A percentile compares a stretch with the other conserved stretches of the same genome.
Conservation (phyloP, 257 asterid genomes). For the Craterostigma plantagineum region DNA sequence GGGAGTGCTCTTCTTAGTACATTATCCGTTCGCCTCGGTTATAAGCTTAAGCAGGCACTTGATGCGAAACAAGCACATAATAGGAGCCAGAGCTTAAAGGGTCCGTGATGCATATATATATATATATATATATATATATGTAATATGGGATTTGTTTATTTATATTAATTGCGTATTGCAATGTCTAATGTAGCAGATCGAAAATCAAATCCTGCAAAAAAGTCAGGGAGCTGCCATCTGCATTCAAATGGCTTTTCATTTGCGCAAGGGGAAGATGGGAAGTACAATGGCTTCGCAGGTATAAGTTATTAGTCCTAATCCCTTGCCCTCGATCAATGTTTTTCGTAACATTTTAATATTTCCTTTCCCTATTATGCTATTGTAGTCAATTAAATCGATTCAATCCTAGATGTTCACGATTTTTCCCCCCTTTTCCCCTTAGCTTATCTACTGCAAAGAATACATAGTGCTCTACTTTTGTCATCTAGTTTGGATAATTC, state of each 20-base stretch:
- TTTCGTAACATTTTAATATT: no score
- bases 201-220: constrained; percentile 23
- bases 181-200: constrained; percentile 32
- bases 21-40: constrained; percentile 61
- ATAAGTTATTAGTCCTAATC: constrained; percentile 2
- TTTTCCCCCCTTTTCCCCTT: no score
- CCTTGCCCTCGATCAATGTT: no score
- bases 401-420: no score
- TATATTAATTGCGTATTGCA: constrained; percentile 6
- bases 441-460: no score
- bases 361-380: no score
- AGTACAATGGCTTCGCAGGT: constrained; percentile 43
- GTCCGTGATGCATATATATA: constrained; percentile 14
- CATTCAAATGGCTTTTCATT: constrained; percentile 33
- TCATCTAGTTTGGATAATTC: no score
- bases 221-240: constrained; percentile 32
- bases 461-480: no score
- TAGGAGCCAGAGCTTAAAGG: constrained; percentile 26
- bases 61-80: constrained; percentile 35
- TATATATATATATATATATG: no score
- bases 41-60: constrained; percentile 59
- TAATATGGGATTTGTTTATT: constrained; percentile 6
- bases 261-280: constrained; percentile 32
- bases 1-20: constrained; percentile 73
- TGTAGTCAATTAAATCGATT: no score